phyloP scores from a whole-genome alignment of 371 early-diverging fungal species.

The Syncephalastrum contaminatum region DNA sequence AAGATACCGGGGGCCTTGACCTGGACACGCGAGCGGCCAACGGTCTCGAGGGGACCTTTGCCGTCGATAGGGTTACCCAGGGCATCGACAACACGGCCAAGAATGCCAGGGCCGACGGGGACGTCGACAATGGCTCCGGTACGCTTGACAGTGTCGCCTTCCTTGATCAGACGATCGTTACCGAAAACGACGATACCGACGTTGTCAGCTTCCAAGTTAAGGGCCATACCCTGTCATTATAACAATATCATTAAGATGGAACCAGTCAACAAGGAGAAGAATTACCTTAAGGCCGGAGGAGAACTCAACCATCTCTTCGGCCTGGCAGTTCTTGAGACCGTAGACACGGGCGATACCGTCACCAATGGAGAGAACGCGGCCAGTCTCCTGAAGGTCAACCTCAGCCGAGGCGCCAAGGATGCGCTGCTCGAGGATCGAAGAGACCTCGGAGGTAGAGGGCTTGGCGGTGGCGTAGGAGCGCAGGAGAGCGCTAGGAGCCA shows the following conservation, averaged over 20 bases:
- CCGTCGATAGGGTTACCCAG: constrained; percentile 98
- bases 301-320: constrained; percentile 99
- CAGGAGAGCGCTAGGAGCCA: constrained; percentile 24
- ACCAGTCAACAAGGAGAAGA: no score
- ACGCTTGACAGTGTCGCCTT: constrained; percentile 92
- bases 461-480: constrained; percentile 56
- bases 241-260: no score
- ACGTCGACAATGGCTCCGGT: constrained; percentile 97
- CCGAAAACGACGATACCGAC: constrained; percentile 98
- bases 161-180: constrained; percentile 89
- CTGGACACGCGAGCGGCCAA: constrained; percentile 84
- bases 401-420: constrained; percentile 78
- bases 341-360: constrained; percentile 97
- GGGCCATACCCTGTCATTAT: constrained; percentile 88
- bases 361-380: constrained; percentile 95
- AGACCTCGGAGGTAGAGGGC: constrained; percentile 78
- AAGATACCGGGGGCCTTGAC: constrained; percentile 98
- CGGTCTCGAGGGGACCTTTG: constrained; percentile 87
- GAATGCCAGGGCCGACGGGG: constrained; percentile 86
- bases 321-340: constrained; percentile 94
- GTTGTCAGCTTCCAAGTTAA: constrained; percentile 97
- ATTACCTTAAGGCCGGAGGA: constrained; percentile 89
- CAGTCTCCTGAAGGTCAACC: constrained; percentile 91
- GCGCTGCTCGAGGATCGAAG: constrained; percentile 88
- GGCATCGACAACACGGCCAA: constrained; percentile 96